Evolutionary conservation across 768 basidiomycete species (phyloP), one percentile per base, ranked within the genome.

Genomic region (Amanita thiersii): DNA sequence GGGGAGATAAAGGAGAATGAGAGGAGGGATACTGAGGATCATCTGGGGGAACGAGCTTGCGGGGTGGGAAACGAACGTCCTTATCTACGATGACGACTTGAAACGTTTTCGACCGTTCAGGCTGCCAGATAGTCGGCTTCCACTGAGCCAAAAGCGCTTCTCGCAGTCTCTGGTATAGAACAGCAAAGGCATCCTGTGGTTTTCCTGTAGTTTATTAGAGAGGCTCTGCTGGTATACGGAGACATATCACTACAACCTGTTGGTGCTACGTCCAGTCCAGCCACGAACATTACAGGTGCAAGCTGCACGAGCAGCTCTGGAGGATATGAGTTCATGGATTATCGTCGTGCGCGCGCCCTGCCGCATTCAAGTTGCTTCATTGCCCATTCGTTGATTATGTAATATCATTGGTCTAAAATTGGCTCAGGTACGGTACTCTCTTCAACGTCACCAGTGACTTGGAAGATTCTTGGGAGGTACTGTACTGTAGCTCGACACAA

Each of bases 271-370:
- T 79, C 79, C 33, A 96, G 74, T 2, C 93, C 93, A 18, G 90
- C 89, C 14, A 92, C 86, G 56, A 96, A 94, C 86, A 98, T 87
- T 28, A 98, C 79, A 10, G 94, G 94, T 14, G 79, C 81, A 31
- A 89, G 75, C 58, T 96, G 92, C n/a, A 75, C 70, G 50, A 96
- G 68, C 48, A 97, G 69, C 66, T 97, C 91, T 45, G 77, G 67
- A 14, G 92, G 93, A 67, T 94, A 96, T 23, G 87, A 86, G 62
- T 93, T 93, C 93, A 96, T 93, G n/a, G n/a, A n/a, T n/a, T n/a
- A n/a, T 28, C 17, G 7, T 28, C 6, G 7, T n/a, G 7, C n/a
- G 26, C 26, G 26, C 26, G 26, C 7, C n/a, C n/a, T 28, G 26
- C 6, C n/a, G 26, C 26, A 28, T n/a, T n/a, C n/a, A n/a, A n/a